phyloP scores from a whole-genome alignment of 2,329 filamentous ascomycete species.

The Knufia fluminis region DNA sequence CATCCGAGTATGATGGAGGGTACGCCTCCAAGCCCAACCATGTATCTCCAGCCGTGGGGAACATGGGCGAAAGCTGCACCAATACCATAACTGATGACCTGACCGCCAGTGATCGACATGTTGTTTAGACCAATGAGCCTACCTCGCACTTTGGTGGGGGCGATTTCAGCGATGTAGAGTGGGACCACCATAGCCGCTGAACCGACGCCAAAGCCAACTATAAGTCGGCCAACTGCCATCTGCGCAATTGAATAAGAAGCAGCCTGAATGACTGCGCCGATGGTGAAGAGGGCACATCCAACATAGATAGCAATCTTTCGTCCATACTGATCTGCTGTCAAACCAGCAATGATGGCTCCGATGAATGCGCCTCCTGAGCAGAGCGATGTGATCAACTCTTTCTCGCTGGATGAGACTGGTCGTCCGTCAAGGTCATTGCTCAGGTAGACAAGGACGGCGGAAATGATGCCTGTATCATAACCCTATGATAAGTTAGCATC shows the following conservation, averaged over 20 bases:
- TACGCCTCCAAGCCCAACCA: constrained; percentile 41
- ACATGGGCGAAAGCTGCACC: constrained; percentile 36
- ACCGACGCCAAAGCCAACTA: constrained; percentile 44
- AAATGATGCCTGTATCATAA: constrained; percentile 42
- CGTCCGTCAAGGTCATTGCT: constrained; percentile 32
- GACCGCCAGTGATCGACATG: constrained; percentile 34
- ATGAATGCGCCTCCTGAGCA: constrained; percentile 42
- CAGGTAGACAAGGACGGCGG: constrained; percentile 36
- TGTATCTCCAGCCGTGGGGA: constrained; percentile 40
- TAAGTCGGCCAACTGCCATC: constrained; percentile 37
- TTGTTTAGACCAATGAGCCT: constrained; percentile 43
- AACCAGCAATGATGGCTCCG: constrained; percentile 33
- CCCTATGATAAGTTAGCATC: constrained; percentile 20
- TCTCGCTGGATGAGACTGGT: constrained; percentile 34
- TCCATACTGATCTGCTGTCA: constrained; percentile 32
- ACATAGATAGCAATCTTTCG: constrained; percentile 35
- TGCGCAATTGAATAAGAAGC: constrained; percentile 33
- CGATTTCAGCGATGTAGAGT: constrained; percentile 43
- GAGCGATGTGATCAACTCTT: constrained; percentile 45
- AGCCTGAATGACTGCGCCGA: constrained; percentile 32
- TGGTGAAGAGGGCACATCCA: constrained; percentile 33
- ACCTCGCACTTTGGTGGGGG: constrained; percentile 42
- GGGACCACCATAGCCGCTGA: constrained; percentile 41
- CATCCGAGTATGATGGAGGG: constrained; percentile 38
- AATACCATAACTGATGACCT: constrained; percentile 35